These are phyloP conservation scores for Dendrobium huoshanense DNA, from an alignment of 106 monocot species.

Conservation along the genomic window DNA sequence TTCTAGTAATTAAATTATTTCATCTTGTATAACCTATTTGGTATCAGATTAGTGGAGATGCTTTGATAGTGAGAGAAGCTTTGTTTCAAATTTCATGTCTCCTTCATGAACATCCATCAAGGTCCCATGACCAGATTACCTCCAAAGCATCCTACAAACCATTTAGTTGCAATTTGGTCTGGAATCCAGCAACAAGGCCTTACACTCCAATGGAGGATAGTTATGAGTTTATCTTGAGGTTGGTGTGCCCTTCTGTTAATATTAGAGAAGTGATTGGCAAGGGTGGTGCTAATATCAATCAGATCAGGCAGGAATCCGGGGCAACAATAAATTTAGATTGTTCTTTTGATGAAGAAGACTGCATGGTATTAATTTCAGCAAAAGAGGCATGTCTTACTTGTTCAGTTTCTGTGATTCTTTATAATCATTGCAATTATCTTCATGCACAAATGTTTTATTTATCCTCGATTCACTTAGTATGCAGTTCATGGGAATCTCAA, in stretches of 20 bases:
- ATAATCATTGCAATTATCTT: background rate
- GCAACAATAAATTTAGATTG: constrained; percentile 34
- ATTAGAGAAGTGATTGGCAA: constrained; percentile 62
- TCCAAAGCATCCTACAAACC: constrained; percentile 11
- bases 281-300: constrained; percentile 27
- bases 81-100: constrained; percentile 45
- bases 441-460: background rate
- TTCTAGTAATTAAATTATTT: background rate
- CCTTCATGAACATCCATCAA: constrained; percentile 44
- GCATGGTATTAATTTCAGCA: constrained; percentile 28
- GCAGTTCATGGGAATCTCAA: constrained; percentile 42
- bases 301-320: constrained; percentile 39
- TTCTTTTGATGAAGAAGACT: constrained; percentile 33
- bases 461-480: constrained; percentile 5
- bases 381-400: constrained; percentile 24
- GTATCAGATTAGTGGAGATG: constrained; percentile 52
- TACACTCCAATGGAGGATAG: background rate
- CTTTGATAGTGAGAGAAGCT: constrained; percentile 40
- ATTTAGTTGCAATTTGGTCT: constrained; percentile 25
- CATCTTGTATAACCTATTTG: background rate
- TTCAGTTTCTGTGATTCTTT: background rate
- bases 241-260: constrained; percentile 40
- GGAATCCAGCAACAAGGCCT: constrained; percentile 2
- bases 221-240: constrained; percentile 32
- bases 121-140: constrained; percentile 27